Conservation (phyloP, 2,329 filamentous ascomycete species). For the Claviceps quebecensis region DNA sequence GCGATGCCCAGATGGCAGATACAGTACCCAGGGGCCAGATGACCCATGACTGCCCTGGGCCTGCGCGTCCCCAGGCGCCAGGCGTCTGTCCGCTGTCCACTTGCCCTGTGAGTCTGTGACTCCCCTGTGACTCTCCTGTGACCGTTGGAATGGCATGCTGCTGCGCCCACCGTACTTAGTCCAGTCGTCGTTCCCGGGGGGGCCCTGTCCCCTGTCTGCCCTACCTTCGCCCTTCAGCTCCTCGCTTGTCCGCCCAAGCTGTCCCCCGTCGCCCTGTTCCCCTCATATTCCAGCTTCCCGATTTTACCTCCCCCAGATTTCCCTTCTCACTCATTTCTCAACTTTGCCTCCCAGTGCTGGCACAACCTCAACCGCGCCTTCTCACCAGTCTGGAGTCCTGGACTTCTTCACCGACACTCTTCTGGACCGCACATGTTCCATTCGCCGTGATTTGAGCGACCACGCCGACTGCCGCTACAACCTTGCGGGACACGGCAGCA, state of each 20-base stretch:
- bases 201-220: background rate
- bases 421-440: conserved; percentile 1
- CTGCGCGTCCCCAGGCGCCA: no score
- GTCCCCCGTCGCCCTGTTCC: background rate
- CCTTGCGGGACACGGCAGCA: conserved; percentile 2
- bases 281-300: background rate
- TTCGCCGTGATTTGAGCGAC: background rate
- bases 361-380: background rate
- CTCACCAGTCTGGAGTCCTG: background rate
- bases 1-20: no score
- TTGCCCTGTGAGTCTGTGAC: no score
- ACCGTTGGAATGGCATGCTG: no score
- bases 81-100: no score
- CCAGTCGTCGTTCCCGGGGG: background rate
- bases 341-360: background rate
- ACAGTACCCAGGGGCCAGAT: no score
- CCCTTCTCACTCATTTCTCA: background rate
- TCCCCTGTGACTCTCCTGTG: no score
- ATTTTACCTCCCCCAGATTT: background rate
- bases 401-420: background rate
- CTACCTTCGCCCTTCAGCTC: background rate
- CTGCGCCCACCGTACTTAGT: background rate
- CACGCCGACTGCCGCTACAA: background rate
- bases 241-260: background rate
- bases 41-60: no score